Conservation (phyloP, 805 yeast genomes). For the Cyberlindnera xylosilytica region DNA sequence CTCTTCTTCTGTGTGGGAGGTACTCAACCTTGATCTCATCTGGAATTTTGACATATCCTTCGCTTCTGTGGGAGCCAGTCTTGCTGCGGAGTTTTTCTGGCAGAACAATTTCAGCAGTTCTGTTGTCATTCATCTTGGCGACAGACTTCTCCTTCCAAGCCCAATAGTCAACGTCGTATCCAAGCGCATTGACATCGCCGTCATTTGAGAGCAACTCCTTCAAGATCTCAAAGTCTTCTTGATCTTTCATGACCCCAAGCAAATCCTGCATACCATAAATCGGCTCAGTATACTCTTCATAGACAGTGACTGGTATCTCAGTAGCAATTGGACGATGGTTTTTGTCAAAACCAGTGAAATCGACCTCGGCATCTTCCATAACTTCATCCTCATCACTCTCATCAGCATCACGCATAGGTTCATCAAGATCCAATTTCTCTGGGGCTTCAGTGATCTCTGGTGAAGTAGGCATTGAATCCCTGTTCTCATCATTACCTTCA, state of each 20-base stretch:
- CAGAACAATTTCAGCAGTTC: constrained; percentile 17
- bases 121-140: constrained; percentile 5
- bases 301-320: constrained; percentile 53
- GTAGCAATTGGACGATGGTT: constrained; percentile 48
- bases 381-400: constrained; percentile 8
- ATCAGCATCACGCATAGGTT: constrained; percentile 1
- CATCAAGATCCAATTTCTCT: constrained; percentile 15
- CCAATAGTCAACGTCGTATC: constrained; percentile 47
- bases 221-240: constrained; percentile 65
- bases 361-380: constrained; percentile 21
- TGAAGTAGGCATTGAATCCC: constrained; percentile 27
- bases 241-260: constrained; percentile 60
- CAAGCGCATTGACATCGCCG: constrained; percentile 1
- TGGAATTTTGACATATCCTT: constrained; percentile 69
- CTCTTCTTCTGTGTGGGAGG: constrained; percentile 75
- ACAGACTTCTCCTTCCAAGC: constrained; percentile 55
- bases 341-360: constrained; percentile 28
- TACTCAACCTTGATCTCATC: constrained; percentile 73
- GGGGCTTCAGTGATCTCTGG: constrained; percentile 25
- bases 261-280: constrained; percentile 44
- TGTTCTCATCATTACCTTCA: constrained; percentile 28
- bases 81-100: constrained; percentile 33
- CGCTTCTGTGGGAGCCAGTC: constrained; percentile 65
- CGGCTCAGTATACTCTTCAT: constrained; percentile 34
- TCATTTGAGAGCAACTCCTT: constrained; percentile 36